Base-by-base conservation (phyloP, 768 basidiomycete genomes). In the Psilocybe cubensis region DNA sequence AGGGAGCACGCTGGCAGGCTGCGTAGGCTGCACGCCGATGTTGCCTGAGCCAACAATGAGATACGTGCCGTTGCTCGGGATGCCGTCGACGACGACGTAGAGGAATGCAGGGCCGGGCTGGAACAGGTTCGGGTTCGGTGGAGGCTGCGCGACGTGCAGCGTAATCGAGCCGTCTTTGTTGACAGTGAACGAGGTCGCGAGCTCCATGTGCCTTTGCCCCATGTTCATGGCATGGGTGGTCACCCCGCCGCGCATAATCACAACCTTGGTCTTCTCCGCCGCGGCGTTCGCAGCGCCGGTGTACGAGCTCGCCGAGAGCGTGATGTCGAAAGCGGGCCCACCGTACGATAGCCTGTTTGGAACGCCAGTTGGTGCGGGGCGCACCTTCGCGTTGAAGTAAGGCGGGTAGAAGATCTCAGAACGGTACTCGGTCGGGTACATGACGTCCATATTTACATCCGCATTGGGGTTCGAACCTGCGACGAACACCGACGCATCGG, bases 381-480 rank as follows among this genome's bases (percentile, higher is more conserved):
- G 89, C 0, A 78, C 76, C 42, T 72, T 66, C 10, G 88, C 81
- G 38, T 80, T 76, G 77, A 89, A 98, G 76, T 96, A 99, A 12
- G 86, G 79, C 0, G 96, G 96, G 76, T 95, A 98, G 81, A 95
- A 99, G 31, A 88, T 81, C 70, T 96, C 94, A 0, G 89, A 86
- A 21, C 84, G 77, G 66, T 95, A 96, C 28, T 87, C 85, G 1
- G 94, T 94, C 1, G 87, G 84, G 78, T 79, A 94, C 44, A 78
- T 43, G 14, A 83, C 81, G 18, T 74, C 71, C 23, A 76, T 58
- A 66, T 89, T 86, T 56, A 90, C 88, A 63, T 98, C 95, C 28
- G 90, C 79, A 68, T 96, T 96, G 1, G 96, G 94, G 75, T 98
- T 98, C 29, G 92, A 94, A 5, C 96, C 96, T 24, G 92, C 93